These are phyloP conservation scores for Lentinula aciculospora DNA, from an alignment of 768 basidiomycete genomes.

Conservation along the genomic window DNA sequence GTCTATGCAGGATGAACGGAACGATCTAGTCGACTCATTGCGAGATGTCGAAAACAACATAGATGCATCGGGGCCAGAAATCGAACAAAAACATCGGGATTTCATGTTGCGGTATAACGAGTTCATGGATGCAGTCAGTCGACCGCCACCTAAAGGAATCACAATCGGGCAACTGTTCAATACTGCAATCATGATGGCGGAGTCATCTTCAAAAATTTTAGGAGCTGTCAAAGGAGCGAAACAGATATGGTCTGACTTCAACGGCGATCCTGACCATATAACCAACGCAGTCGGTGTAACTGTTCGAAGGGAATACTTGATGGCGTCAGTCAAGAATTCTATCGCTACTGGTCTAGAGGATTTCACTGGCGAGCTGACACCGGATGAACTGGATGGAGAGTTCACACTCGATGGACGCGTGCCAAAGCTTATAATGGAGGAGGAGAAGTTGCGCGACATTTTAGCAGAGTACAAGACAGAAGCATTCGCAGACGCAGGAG, in stretches of 20 bases:
- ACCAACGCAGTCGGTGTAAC: neutral
- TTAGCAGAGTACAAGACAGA: neutral
- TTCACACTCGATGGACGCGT: neutral
- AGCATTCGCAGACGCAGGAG: neutral
- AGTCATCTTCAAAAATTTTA: neutral
- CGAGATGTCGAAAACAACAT: neutral
- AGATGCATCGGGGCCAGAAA: neutral
- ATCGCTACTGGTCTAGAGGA: neutral
- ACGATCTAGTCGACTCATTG: neutral
- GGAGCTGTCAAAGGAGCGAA: neutral
- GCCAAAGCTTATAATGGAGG: neutral
- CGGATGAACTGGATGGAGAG: neutral
- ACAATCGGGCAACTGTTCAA: neutral
- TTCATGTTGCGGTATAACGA: neutral
- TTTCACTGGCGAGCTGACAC: neutral
- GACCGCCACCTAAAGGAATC: neutral
- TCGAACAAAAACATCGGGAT: neutral
- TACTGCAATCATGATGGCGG: neutral
- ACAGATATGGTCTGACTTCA: neutral
- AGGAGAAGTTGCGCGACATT: neutral
- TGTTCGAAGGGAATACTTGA: neutral
- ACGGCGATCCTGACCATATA: neutral
- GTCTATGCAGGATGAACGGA: constrained; percentile 1
- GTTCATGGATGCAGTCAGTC: neutral
- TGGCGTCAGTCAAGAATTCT: neutral